phyloP scores from a whole-genome alignment of 352 stramenopile species.

The Phytophthora cajani region DNA sequence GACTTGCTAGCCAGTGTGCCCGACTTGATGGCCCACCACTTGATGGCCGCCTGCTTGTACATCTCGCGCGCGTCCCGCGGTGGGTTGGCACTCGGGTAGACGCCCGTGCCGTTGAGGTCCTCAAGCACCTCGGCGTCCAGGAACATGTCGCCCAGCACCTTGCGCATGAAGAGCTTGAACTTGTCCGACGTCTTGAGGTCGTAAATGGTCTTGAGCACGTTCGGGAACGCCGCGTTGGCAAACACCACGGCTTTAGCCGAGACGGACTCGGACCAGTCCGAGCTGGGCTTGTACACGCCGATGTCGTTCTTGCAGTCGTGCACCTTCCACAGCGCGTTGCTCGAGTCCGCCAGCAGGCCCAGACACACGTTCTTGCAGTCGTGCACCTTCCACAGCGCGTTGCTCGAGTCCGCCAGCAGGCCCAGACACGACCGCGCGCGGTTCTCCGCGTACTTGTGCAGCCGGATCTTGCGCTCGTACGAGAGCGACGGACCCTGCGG shows the following conservation, averaged over 20 bases:
- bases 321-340: slow-evolving; percentile 84
- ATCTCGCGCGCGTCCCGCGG: slow-evolving; percentile 70
- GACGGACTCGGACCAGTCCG: slow-evolving; percentile 88
- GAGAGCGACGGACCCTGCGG: slow-evolving; percentile 81
- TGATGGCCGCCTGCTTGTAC: slow-evolving; percentile 90
- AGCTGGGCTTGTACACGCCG: slow-evolving; percentile 83
- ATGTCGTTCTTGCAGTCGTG: slow-evolving; percentile 85
- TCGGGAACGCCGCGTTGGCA: slow-evolving; percentile 78
- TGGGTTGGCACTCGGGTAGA: slow-evolving; percentile 80
- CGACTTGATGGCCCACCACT: slow-evolving; percentile 91
- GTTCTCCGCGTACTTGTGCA: slow-evolving; percentile 89
- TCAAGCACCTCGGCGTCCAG: slow-evolving; percentile 87
- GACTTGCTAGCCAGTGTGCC: slow-evolving; percentile 80
- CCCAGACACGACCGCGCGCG: slow-evolving; percentile 80
- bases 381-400: slow-evolving; percentile 82
- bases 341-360: slow-evolving; percentile 71
- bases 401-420: slow-evolving; percentile 74
- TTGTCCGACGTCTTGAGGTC: slow-evolving; percentile 86
- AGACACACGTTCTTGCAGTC: slow-evolving; percentile 83
- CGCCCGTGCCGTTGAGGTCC: slow-evolving; percentile 79
- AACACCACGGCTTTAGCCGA: slow-evolving; percentile 84
- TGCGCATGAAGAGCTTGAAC: slow-evolving; percentile 86
- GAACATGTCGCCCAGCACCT: slow-evolving; percentile 82
- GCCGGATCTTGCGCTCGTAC: slow-evolving; percentile 84
- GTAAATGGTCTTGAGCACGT: slow-evolving; percentile 88